Base-by-base conservation (phyloP, 208 protist species). In the Wallacemonas sp. region DNA sequence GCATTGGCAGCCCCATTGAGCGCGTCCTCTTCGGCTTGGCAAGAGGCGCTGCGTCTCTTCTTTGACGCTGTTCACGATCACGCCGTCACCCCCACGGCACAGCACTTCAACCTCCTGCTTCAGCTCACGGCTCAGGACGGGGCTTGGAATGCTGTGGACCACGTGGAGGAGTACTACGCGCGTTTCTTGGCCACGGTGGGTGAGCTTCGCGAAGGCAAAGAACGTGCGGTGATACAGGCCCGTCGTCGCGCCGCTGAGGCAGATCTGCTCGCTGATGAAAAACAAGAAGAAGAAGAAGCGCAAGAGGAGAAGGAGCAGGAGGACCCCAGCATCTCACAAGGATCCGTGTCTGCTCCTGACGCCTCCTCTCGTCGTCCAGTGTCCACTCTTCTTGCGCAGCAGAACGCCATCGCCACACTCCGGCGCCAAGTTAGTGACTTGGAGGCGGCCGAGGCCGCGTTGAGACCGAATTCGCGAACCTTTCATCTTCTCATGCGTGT, bases 41-140 rank as follows among this genome's bases (percentile, higher is more conserved):
- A 73, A 23, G 43, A 57, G 3, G 79, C 86, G 29, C 80, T 92
- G 52, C 17, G 56, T 23, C 68, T 87, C 23, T 92, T 92, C 60
- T 68, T 68, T 41, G 77, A 85, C 9, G 83, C 83, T 8, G 55
- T 90, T 17, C 68, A 76, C 36, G 46, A 78, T 44, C 78, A 83
- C 32, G 78, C 69, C 29, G 81, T 93, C 14, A 69, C 78, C 12
- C 84, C 87, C 3, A 85, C 79, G 2, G 73, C 80, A n/a, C 76
- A 81, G 63, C 87, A 93, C 66, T 79, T 93, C 46, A 88, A 90
- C 57, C 67, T 90, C 0, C 66, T 93, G 5, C 75, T 93, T 0
- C 70, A 72, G 26, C 67, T 88, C 33, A 78, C 81, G 19, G 61
- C 85, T 21, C 74, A 75, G n/a, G 73, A 87, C 55, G 34, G 47